Conservation (phyloP, 2,329 filamentous ascomycete genomes). For the Verticillium zaregamsianum region DNA sequence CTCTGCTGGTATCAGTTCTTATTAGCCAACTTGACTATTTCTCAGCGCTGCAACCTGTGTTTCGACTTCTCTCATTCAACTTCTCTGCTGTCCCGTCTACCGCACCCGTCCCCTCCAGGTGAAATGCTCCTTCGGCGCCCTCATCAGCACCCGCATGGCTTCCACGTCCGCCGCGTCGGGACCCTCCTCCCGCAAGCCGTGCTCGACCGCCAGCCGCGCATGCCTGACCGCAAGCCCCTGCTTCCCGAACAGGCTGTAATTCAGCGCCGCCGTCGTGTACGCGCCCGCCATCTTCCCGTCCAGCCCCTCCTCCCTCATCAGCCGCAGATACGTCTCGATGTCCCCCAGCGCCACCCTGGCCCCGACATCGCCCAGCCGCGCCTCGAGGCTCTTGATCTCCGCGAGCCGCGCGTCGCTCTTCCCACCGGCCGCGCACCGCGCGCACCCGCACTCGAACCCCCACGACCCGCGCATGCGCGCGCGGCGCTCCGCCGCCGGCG, state of each 20-base stretch:
- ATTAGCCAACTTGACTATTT: too few relatives aligned
- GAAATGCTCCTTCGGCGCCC: conserved; percentile 12
- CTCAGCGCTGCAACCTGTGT: too few relatives aligned
- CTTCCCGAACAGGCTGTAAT: conserved; percentile 33
- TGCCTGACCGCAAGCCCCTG: conserved; percentile 32
- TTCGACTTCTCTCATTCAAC: too few relatives aligned
- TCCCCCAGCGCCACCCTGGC: conserved; percentile 21
- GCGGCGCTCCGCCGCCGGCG: conserved; percentile 18
- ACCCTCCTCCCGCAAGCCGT: conserved; percentile 20
- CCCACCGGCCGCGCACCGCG: conserved; percentile 23
- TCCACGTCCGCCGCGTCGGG: conserved; percentile 6
- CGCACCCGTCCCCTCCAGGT: conserved; percentile 11
- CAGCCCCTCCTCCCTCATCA: conserved; percentile 35
- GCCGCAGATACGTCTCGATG: conserved; percentile 31
- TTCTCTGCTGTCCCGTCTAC: not conserved
- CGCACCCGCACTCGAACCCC: conserved; percentile 37
- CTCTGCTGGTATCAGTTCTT: too few relatives aligned
- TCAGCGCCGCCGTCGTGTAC: conserved; percentile 31
- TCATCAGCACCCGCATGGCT: conserved; percentile 9
- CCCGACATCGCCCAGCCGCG: conserved; percentile 18
- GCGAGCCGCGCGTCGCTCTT: conserved; percentile 33
- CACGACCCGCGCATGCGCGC: conserved; percentile 25
- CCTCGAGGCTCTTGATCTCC: conserved; percentile 21
- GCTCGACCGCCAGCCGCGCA: conserved; percentile 31
- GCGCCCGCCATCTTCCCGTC: conserved; percentile 28